These are phyloP conservation scores for Phytophthora aleatoria DNA, from an alignment of 352 stramenopile genomes.

Conservation along the genomic window DNA sequence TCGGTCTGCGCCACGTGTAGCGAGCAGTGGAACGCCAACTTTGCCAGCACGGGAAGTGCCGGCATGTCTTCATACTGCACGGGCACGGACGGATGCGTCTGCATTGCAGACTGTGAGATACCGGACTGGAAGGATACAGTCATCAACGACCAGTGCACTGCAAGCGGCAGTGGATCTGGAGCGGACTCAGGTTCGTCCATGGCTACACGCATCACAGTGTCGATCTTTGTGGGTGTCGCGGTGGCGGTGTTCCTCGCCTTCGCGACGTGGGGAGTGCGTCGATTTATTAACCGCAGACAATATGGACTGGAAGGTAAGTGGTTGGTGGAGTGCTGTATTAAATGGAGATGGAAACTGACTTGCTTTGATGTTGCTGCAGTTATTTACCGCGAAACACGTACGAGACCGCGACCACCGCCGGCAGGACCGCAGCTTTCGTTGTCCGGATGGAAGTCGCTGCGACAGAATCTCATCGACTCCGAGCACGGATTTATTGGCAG, in stretches of 20 bases:
- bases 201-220: constrained; percentile 32
- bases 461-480: constrained; percentile 59
- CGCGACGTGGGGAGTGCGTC: constrained; percentile 28
- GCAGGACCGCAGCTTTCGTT: constrained; percentile 48
- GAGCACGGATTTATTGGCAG: constrained; percentile 34
- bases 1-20: constrained; percentile 38
- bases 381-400: constrained; percentile 14
- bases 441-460: constrained; percentile 56
- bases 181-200: constrained; percentile 18
- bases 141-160: constrained; percentile 34
- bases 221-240: constrained; percentile 29
- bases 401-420: constrained; percentile 17
- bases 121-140: constrained; percentile 28
- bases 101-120: constrained; percentile 47
- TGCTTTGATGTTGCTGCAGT: constrained; percentile 7
- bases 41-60: constrained; percentile 28
- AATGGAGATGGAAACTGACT: background rate
- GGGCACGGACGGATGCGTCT: constrained; percentile 43
- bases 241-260: constrained; percentile 32
- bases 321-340: background rate
- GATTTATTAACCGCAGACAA: constrained; percentile 14
- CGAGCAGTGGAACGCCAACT: constrained; percentile 37
- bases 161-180: constrained; percentile 6
- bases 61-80: constrained; percentile 34
- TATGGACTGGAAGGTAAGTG: constrained; percentile 16